Conservation (phyloP, 768 basidiomycete species). For the Mycena epipterygia region DNA sequence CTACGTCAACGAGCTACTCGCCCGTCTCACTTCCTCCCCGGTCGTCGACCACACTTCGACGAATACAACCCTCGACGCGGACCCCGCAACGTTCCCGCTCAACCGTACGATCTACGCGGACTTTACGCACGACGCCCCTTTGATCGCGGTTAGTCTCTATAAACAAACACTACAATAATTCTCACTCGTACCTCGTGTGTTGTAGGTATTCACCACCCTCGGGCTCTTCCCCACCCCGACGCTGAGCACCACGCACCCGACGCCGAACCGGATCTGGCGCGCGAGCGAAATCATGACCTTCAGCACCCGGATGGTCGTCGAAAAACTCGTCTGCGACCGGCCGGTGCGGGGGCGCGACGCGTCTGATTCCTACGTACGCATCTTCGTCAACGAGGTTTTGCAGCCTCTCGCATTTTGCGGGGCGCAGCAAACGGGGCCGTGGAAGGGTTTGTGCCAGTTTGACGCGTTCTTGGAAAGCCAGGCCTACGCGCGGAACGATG, state of each 20-base stretch:
- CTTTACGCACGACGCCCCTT: slow-evolving; percentile 89
- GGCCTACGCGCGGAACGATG: slow-evolving; percentile 73
- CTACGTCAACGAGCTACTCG: slow-evolving; percentile 89
- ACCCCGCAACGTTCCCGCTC: slow-evolving; percentile 79
- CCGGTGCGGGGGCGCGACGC: slow-evolving; percentile 13
- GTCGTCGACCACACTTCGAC: slow-evolving; percentile 81
- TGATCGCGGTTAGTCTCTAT: slow-evolving; percentile 89
- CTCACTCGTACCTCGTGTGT: too few relatives aligned
- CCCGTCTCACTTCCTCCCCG: slow-evolving; percentile 76
- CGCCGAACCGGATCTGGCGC: slow-evolving; percentile 63
- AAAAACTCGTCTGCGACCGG: slow-evolving; percentile 68
- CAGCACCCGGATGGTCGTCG: slow-evolving; percentile 78
- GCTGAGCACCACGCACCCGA: slow-evolving; percentile 50
- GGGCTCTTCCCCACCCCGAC: slow-evolving; percentile 61
- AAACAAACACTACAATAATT: too few relatives aligned
- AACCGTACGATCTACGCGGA: slow-evolving; percentile 77
- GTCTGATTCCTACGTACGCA: slow-evolving; percentile 66
- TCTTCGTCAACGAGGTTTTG: slow-evolving; percentile 82
- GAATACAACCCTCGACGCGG: slow-evolving; percentile 77
- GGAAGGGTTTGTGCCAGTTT: slow-evolving; percentile 74
- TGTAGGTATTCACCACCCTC: slow-evolving; percentile 69
- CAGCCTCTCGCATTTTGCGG: slow-evolving; percentile 75
- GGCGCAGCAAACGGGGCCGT: slow-evolving; percentile 44
- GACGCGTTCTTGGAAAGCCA: slow-evolving; percentile 80
- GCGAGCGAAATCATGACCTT: slow-evolving; percentile 79